Conservation (phyloP, 768 basidiomycete species). For the Crassisporium funariophilum region DNA sequence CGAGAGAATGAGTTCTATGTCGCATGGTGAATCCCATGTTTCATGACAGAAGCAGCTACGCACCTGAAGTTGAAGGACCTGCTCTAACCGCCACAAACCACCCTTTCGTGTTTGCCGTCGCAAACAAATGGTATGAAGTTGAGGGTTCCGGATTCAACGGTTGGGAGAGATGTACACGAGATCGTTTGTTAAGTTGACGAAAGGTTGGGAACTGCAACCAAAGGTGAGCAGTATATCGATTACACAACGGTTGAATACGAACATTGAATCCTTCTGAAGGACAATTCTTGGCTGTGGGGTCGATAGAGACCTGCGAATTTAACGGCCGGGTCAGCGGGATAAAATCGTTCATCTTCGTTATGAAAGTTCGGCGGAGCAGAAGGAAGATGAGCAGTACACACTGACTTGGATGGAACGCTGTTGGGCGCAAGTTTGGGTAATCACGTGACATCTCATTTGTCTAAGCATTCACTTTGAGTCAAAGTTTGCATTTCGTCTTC, state of each 20-base stretch:
- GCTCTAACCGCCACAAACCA: conserved; percentile 69
- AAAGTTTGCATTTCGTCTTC: no score
- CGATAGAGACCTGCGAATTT: conserved; percentile 38
- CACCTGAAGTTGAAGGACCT: conserved; percentile 40
- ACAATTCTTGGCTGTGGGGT: conserved; percentile 39
- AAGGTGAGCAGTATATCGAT: conserved; percentile 14
- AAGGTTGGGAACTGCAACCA: conserved; percentile 47
- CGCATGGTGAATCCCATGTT: conserved; percentile 1
- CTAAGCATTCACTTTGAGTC: no score
- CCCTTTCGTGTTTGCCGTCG: conserved; percentile 58
- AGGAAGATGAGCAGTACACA: conserved; percentile 2
- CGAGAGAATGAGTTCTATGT: conserved; percentile 60
- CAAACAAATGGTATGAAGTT: conserved; percentile 51
- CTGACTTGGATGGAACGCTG: neutral
- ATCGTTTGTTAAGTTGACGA: conserved; percentile 58
- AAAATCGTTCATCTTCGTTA: conserved; percentile 33
- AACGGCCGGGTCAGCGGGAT: conserved; percentile 39
- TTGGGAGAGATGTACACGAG: conserved; percentile 64
- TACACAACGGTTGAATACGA: conserved; percentile 18
- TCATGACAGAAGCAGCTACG: conserved; percentile 13
- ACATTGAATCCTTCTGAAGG: conserved; percentile 50
- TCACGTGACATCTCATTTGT: no score
- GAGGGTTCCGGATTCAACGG: conserved; percentile 48
- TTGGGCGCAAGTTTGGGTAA: no score
- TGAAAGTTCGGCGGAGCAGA: conserved; percentile 7